Evolutionary conservation across 139 green algal species (phyloP).

Genomic region (Coccomyxa sp.): DNA sequence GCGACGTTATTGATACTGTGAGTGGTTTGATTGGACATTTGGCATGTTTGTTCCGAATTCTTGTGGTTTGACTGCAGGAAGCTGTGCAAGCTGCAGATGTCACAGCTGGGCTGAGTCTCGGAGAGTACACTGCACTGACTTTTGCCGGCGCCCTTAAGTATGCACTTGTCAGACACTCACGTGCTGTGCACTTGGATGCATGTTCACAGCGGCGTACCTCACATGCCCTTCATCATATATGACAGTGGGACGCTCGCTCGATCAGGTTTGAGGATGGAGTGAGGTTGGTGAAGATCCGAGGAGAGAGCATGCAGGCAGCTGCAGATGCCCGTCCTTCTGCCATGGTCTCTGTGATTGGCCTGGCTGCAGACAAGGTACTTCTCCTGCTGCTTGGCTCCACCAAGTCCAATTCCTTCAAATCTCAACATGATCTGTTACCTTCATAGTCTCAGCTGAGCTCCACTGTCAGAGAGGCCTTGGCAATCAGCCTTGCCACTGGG

Average conservation of each 20-base stretch:
- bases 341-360: slow-evolving; percentile 96
- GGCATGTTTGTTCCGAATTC: not conserved
- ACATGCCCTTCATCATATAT: not conserved
- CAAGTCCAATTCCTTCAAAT: too few species aligned
- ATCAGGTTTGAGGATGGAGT: slow-evolving; percentile 91
- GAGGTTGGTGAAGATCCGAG: slow-evolving; percentile 90
- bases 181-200: not conserved
- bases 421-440: too few species aligned
- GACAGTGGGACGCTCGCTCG: not conserved
- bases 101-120: slow-evolving; percentile 79
- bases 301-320: slow-evolving; percentile 96
- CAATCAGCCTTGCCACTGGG: too few species aligned
- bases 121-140: slow-evolving; percentile 97
- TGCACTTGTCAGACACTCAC: not conserved
- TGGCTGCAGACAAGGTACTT: slow-evolving; percentile 82
- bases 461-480: too few species aligned
- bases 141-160: slow-evolving; percentile 78
- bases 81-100: slow-evolving; percentile 59
- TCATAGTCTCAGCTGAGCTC: too few species aligned
- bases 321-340: slow-evolving; percentile 78
- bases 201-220: not conserved
- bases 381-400: not conserved
- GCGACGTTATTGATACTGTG: not conserved
- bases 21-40: not conserved
- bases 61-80: too few species aligned